phyloP scores from a whole-genome alignment of 163 green algal species.

The Scenedesmus sp. region DNA sequence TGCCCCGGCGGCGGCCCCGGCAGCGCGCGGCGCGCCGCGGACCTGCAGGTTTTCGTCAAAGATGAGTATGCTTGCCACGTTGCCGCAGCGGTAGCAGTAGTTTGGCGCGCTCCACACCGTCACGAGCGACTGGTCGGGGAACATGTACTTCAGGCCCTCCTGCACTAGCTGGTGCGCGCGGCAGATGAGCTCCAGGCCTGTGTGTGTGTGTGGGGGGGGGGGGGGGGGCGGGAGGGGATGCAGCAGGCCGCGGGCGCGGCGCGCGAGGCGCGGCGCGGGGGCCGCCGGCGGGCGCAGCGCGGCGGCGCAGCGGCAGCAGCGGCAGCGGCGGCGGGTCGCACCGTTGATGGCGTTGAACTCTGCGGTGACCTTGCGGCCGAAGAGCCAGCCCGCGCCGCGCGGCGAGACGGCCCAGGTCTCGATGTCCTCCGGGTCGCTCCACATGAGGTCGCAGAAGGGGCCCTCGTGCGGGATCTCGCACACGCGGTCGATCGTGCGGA shows the following conservation, averaged over 20 bases:
- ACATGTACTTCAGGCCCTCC: slow-evolving; percentile 99
- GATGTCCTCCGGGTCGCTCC: slow-evolving; percentile 99
- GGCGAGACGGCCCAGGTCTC: slow-evolving; percentile 96
- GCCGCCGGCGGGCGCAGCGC: neutral
- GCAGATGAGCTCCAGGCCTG: slow-evolving; percentile 95
- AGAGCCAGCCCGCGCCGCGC: slow-evolving; percentile 96
- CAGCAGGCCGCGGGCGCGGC: no score
- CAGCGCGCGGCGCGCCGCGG: slow-evolving; percentile 60
- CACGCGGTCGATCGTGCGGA: slow-evolving; percentile 96
- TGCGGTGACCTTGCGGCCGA: slow-evolving; percentile 87
- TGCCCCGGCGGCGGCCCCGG: no score
- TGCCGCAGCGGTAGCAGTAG: slow-evolving; percentile 99
- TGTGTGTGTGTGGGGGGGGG: no score
- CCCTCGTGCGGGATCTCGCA: slow-evolving; percentile 99
- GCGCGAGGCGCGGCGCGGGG: neutral
- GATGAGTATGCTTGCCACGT: slow-evolving; percentile 96
- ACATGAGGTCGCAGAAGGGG: slow-evolving; percentile 99
- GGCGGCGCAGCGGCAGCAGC: no score
- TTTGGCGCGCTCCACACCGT: slow-evolving; percentile 99
- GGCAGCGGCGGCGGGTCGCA: no score
- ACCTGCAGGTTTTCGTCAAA: slow-evolving; percentile 96
- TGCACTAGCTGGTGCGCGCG: slow-evolving; percentile 98
- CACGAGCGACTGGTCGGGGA: slow-evolving; percentile 85
- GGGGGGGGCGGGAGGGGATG: no score
- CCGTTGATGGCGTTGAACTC: slow-evolving; percentile 99